Evolutionary conservation across 768 basidiomycete species (phyloP).

Genomic region (Rhodotorula toruloides): DNA sequence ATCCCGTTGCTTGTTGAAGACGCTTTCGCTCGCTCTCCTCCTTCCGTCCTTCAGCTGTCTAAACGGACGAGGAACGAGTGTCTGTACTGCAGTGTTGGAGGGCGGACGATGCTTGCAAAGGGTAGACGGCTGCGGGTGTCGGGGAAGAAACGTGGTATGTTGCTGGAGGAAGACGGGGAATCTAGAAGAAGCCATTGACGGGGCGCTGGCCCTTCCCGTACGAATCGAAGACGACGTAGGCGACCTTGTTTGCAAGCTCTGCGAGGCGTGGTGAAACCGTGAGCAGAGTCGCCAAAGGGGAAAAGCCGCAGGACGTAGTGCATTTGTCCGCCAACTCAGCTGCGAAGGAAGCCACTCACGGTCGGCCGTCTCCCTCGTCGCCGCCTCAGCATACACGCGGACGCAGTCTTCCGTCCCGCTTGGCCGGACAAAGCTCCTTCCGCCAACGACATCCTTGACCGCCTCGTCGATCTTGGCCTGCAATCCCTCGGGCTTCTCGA

Average conservation of each 20-base stretch:
- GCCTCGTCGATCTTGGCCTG: constrained; percentile 78
- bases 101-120: too few relatives aligned
- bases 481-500: constrained; percentile 71
- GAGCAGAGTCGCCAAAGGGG: too few relatives aligned
- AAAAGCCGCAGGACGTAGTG: background rate
- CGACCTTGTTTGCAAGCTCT: constrained; percentile 83
- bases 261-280: background rate
- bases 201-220: constrained; percentile 61
- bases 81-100: too few relatives aligned
- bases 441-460: constrained; percentile 69
- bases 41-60: too few relatives aligned
- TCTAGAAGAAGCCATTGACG: constrained; percentile 14
- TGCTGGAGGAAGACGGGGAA: too few relatives aligned
- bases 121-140: too few relatives aligned
- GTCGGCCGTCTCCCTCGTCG: constrained; percentile 65
- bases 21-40: too few relatives aligned
- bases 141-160: too few relatives aligned
- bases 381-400: constrained; percentile 92
- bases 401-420: constrained; percentile 99
- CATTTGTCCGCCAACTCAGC: too few relatives aligned
- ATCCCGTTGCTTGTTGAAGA: too few relatives aligned
- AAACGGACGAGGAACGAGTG: too few relatives aligned
- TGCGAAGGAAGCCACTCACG: constrained; percentile 53
- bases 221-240: constrained; percentile 76
- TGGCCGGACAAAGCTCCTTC: constrained; percentile 88